Evolutionary conservation across 208 protist genomes (phyloP).

Genomic region (Acanthamoeba lenticulata): DNA sequence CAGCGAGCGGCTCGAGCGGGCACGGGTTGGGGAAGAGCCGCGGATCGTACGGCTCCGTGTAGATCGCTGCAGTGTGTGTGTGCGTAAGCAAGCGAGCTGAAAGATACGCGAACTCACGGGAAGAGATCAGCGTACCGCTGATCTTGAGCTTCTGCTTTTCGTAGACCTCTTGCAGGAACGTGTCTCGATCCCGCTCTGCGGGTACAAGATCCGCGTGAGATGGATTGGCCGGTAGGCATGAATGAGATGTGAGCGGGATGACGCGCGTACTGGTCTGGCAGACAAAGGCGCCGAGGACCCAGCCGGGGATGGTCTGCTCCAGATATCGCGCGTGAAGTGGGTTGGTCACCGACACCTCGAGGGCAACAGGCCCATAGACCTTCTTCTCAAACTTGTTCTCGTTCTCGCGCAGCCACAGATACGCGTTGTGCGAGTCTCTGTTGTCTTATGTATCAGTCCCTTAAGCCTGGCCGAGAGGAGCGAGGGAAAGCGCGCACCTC

Average conservation of each 20-base stretch:
- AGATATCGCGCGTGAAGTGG: conserved; percentile 69
- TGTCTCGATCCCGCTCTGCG: not conserved
- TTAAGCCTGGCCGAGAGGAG: no score
- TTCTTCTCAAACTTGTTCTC: conserved; percentile 67
- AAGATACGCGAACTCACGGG: no score
- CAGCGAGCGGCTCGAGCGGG: not conserved
- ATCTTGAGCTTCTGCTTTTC: conserved; percentile 55
- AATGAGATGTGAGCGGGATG: not conserved
- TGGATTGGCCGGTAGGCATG: no score
- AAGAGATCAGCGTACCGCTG: conserved; percentile 21
- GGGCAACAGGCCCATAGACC: conserved; percentile 75
- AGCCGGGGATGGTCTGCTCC: not conserved
- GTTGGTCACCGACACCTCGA: conserved; percentile 69
- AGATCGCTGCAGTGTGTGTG: no score
- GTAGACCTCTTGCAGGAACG: conserved; percentile 27
- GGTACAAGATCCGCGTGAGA: not conserved
- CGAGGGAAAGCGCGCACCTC: not conserved
- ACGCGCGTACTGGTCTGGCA: not conserved
- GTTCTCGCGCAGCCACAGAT: conserved; percentile 56
- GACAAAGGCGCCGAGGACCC: not conserved
- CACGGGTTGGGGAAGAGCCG: not conserved
- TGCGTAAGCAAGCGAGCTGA: no score
- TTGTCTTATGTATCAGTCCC: no score
- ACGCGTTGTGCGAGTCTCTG: not conserved
- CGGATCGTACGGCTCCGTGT: conserved; percentile 26